A percentile compares a stretch with the other conserved stretches of the same genome.
Evolutionary conservation across 345 rosid genomes (phyloP).

Genomic region (Aquilaria yunnanensis): DNA sequence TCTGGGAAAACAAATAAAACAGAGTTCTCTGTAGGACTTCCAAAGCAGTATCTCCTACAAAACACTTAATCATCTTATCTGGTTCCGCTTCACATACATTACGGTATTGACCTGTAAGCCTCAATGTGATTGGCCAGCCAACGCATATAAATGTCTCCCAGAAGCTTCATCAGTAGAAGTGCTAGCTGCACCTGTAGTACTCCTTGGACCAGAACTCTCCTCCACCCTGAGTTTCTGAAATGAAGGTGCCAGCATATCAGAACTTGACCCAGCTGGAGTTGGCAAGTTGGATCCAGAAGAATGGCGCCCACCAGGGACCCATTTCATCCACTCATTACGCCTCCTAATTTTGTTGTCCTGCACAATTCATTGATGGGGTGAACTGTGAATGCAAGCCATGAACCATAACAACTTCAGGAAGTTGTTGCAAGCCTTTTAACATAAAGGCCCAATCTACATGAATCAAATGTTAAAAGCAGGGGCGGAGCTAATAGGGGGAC

Average conservation of each 20-base stretch:
- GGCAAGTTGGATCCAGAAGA: slow-evolving; percentile 18
- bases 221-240: slow-evolving; percentile 31
- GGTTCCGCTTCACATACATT: not conserved
- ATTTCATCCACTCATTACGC: slow-evolving; percentile 48
- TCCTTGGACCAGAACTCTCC: slow-evolving; percentile 19
- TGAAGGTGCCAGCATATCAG: slow-evolving; percentile 24
- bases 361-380: slow-evolving; percentile 3
- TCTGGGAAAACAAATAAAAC: slow-evolving; percentile 5
- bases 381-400: not conserved
- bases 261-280: slow-evolving; percentile 17
- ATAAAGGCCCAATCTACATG: too few species aligned
- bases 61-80: slow-evolving; percentile 1
- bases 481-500: too few species aligned
- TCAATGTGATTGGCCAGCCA: slow-evolving; percentile 4
- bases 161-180: slow-evolving; percentile 4
- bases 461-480: not conserved
- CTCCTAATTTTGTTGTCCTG: slow-evolving; percentile 56
- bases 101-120: slow-evolving; percentile 7
- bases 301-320: slow-evolving; percentile 22
- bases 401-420: not conserved
- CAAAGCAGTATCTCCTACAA: slow-evolving; percentile 3
- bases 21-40: slow-evolving; percentile 15
- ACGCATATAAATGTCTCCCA: slow-evolving; percentile 8
- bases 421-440: not conserved
- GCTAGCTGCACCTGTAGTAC: not conserved